A percentile compares a stretch with the other conserved stretches of the same genome.
Evolutionary conservation across 2,329 filamentous ascomycete species (phyloP).

Genomic region (Aspergillus hiratsukae): DNA sequence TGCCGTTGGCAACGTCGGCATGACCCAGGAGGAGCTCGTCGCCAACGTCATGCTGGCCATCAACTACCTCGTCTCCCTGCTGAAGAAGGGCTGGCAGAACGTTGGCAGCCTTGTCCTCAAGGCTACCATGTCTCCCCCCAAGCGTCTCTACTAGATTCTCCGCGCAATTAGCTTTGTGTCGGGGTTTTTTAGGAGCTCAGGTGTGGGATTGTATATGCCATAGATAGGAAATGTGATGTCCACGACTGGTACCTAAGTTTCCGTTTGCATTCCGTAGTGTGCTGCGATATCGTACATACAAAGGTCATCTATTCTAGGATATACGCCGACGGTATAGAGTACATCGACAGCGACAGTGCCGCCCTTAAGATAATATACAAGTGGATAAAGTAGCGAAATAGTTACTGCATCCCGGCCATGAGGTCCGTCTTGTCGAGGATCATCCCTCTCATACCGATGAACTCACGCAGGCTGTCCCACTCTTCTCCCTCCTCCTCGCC

Average conservation of each 20-base stretch:
- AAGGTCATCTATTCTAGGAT: slow-evolving; percentile 1
- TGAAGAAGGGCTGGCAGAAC: slow-evolving; percentile 99
- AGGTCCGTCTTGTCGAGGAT: slow-evolving; percentile 81
- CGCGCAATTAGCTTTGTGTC: slow-evolving; percentile 24
- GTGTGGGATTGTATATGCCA: slow-evolving; percentile 26
- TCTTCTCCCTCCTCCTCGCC: slow-evolving; percentile 90
- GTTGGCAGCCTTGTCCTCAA: slow-evolving; percentile 99
- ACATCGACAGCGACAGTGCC: neutral
- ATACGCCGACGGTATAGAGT: neutral
- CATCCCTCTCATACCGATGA: slow-evolving; percentile 79
- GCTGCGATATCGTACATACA: too few relatives aligned
- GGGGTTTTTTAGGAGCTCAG: slow-evolving; percentile 19
- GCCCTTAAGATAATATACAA: slow-evolving; percentile 3
- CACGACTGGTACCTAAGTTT: slow-evolving; percentile 25
- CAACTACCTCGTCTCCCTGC: slow-evolving; percentile 98
- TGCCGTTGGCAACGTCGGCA: slow-evolving; percentile 96
- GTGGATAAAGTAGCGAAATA: neutral
- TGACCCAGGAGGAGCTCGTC: slow-evolving; percentile 93
- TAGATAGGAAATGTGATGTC: slow-evolving; percentile 32
- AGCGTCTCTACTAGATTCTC: slow-evolving; percentile 82
- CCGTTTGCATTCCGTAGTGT: neutral
- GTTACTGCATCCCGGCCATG: slow-evolving; percentile 84
- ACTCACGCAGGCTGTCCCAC: slow-evolving; percentile 82
- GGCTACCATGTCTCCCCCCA: slow-evolving; percentile 98
- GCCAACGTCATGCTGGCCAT: slow-evolving; percentile 99